Conservation (phyloP, 2,329 filamentous ascomycete genomes). For the Aureobasidium sp. region DNA sequence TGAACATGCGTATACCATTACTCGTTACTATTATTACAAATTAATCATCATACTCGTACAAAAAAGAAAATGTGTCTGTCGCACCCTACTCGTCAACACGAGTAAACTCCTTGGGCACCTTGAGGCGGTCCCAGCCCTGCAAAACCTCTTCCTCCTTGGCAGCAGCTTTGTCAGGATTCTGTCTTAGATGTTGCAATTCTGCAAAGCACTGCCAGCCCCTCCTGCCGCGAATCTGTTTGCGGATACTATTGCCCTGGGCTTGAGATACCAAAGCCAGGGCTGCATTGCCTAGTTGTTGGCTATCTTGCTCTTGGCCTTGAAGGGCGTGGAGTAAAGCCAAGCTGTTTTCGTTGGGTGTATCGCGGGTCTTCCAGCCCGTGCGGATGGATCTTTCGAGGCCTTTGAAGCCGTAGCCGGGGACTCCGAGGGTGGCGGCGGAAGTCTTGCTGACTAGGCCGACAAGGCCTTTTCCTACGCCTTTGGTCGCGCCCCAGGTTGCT, state of each 20-base stretch:
- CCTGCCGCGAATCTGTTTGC: not conserved
- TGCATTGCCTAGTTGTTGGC: not conserved
- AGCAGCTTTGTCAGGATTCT: slow-evolving; percentile 1
- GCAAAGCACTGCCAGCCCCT: not conserved
- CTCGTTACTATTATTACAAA: not conserved
- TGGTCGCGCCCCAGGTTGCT: not conserved
- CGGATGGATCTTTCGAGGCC: slow-evolving; percentile 7
- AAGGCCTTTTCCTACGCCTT: not conserved
- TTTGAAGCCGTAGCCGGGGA: slow-evolving; percentile 7
- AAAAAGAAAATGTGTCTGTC: not conserved
- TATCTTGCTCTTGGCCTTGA: not conserved
- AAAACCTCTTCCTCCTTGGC: not conserved
- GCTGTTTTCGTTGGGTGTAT: not conserved
- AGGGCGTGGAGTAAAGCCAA: not conserved
- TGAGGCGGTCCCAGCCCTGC: not conserved
- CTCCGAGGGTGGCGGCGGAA: not conserved
- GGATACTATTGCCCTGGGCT: not conserved
- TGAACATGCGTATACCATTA: not conserved
- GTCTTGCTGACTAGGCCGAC: not conserved
- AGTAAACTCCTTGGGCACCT: not conserved
- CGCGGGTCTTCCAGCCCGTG: slow-evolving; percentile 3
- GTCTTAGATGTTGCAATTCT: not conserved
- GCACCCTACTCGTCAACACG: not conserved
- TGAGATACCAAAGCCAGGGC: not conserved
- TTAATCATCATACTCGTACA: not conserved